Base-by-base conservation (phyloP, 331 rosid species). In the Malus hybrid region DNA sequence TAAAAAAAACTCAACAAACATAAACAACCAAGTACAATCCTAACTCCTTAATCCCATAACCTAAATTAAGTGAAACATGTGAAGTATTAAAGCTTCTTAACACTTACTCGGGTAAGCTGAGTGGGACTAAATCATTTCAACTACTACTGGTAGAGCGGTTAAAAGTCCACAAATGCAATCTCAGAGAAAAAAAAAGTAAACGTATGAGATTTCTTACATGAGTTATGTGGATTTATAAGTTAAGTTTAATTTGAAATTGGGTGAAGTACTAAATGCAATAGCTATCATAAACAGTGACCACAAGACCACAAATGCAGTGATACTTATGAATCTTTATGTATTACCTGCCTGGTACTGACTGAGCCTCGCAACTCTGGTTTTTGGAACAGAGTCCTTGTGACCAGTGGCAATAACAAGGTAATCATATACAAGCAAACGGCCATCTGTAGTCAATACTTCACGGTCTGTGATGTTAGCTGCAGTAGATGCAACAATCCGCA, bases 351-450 rank as follows among this genome's bases (percentile, higher is more conserved):
- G 73, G 55, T 82, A 82, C 70, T 82, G 82, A 32, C 57, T 32
- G 27, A 82, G 70, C 77, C 85, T 82, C 71, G 78, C 82, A 18
- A 70, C 73, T 82, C 66, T 74, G 75, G 70, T 78, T 74, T 9
- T 70, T 39, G 88, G 88, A 82, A 82, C 34, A 28, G 78, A 18
- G n/a, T 82, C 84, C 54, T 27, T n/a, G 69, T 85, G 86, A 69
- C 88, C 88, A 15, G 88, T 82, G 68, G 88, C 88, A 65, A 85
- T 73, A 55, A 85, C 86, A 67, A 85, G 82, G 32, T 82, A 85
- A 65, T 85, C 86, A 6, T 85, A 85, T 8, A 74, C 72, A 79
- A 85, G 20, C 10, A 77, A 79, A 10, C 36, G 48, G 52, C 88
- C 88, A 72, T 82, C 86, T 22, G 81, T 81, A 2, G 76, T 83